A percentile compares a stretch with the other conserved stretches of the same genome.
These are phyloP conservation scores for Chloris gayana DNA, from an alignment of 176 grass and related monocot genomes.

Conservation along the genomic window DNA sequence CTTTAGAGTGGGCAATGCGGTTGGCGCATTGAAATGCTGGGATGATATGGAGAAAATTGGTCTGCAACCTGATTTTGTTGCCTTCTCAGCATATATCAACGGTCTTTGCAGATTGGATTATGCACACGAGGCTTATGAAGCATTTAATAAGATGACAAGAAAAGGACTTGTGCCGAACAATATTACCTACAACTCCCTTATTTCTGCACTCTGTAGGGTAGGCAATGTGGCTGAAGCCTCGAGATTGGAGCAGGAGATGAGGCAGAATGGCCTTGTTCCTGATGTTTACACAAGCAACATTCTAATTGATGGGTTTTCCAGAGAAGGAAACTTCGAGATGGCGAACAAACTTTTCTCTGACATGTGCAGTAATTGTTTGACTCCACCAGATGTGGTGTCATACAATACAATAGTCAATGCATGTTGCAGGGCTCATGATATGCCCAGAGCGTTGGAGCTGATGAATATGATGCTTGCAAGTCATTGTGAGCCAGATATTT, in stretches of 20 bases:
- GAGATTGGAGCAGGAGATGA: constrained; percentile 67
- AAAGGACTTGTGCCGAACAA: constrained; percentile 90
- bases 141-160: constrained; percentile 67
- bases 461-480: constrained; percentile 81
- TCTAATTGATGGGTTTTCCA: constrained; percentile 84
- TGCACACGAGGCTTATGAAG: constrained; percentile 60
- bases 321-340: constrained; percentile 66
- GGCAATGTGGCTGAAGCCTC: constrained; percentile 72
- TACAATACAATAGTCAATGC: constrained; percentile 93
- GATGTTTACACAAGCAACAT: constrained; percentile 92
- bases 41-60: constrained; percentile 63
- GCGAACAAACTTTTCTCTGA: constrained; percentile 59
- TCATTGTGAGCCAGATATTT: constrained; percentile 82
- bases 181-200: constrained; percentile 91
- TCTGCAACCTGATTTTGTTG: constrained; percentile 69
- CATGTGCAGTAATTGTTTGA: constrained; percentile 64
- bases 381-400: constrained; percentile 77
- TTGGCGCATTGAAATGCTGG: constrained; percentile 70
- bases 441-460: constrained; percentile 57
- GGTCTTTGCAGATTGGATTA: constrained; percentile 71
- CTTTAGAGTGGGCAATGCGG: constrained; percentile 66
- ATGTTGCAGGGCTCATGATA: constrained; percentile 70
- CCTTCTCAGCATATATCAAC: constrained; percentile 81
- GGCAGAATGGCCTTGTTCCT: constrained; percentile 76
- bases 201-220: constrained; percentile 68